Base-by-base conservation (phyloP, 345 rosid genomes). In the Laguncularia racemosa region DNA sequence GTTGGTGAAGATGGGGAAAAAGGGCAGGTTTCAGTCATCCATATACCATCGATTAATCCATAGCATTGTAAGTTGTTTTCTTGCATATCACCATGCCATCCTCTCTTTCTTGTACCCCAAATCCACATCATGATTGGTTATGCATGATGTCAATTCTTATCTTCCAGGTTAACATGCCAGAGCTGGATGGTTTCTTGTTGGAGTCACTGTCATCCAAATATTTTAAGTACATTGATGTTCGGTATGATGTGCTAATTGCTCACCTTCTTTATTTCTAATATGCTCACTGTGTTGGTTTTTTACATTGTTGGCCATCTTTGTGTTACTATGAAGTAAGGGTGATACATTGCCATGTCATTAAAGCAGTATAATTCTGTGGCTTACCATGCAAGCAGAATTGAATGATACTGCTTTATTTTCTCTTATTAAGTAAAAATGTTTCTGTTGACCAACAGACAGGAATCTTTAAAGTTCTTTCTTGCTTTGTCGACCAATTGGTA, bases 141-240 rank as follows among this genome's bases (percentile, higher is more conserved):
- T 16, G 65, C 52, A 12, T 20, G 28, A 13, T 58, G 48, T 50
- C 20, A 51, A 46, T 65, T 20, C 52, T 26, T 10, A 23, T 44
- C 14, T 44, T 71, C 55, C 73, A 93, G 97, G 84, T 86, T 59
- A 67, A 74, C 56, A 77, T 88, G 16, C 48, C 67, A 0, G 58
- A 63, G 40, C 65, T 80, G 17, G 55, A 67, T 40, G 95, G 78
- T 62, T 20, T 71, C 40, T 46, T 75, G 46, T 40, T 75, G 66
- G 86, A 82, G 38, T 63, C 80, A 59, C 86, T 93, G 60, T 73
- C 76, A 0, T 76, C 86, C 3, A 86, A 86, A 77, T 84, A 83
- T 70, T 84, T 89, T 65, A 86, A 80, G 62, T 86, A 83, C 64
- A 78, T 78, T 54, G 96, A 92, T 67, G 73, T 89, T 43, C 70